A percentile compares a stretch with the other conserved stretches of the same genome.
These are phyloP conservation scores for Calonectria honghensis DNA, from an alignment of 2,329 filamentous ascomycete species.

Conservation along the genomic window DNA sequence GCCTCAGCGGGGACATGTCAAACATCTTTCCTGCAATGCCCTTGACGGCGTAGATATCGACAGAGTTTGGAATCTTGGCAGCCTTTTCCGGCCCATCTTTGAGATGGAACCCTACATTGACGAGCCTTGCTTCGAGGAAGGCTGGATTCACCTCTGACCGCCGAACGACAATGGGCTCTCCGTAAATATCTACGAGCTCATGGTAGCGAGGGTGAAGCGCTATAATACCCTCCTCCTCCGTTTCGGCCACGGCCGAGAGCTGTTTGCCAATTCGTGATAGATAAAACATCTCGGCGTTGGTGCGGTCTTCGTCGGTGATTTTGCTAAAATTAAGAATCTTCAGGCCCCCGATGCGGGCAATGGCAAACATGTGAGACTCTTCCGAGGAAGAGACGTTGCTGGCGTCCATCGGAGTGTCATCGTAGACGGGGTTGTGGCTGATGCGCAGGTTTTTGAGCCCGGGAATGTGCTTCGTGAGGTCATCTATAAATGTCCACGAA, in stretches of 20 bases:
- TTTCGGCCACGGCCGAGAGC: constrained; percentile 76
- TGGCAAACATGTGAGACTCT: constrained; percentile 91
- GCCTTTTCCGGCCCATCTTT: constrained; percentile 55
- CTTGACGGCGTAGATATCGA: constrained; percentile 88
- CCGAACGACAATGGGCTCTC: constrained; percentile 79
- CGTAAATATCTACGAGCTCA: constrained; percentile 85
- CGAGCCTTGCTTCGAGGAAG: constrained; percentile 87
- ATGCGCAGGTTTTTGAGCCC: constrained; percentile 85
- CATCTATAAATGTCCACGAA: constrained; percentile 84
- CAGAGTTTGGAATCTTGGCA: constrained; percentile 81
- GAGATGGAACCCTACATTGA: constrained; percentile 76
- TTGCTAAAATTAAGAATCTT: constrained; percentile 82
- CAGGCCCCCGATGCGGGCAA: constrained; percentile 83
- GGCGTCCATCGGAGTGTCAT: constrained; percentile 63
- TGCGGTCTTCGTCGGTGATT: constrained; percentile 83
- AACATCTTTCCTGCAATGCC: constrained; percentile 86
- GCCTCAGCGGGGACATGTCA: constrained; percentile 75
- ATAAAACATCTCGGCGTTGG: constrained; percentile 95
- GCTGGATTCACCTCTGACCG: constrained; percentile 79
- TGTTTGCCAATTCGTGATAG: constrained; percentile 88
- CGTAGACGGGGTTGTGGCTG: constrained; percentile 90
- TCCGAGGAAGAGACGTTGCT: constrained; percentile 75
- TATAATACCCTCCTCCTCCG: constrained; percentile 73
- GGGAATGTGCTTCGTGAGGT: constrained; percentile 81
- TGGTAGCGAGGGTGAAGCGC: constrained; percentile 81